Evolutionary conservation across 768 basidiomycete genomes (phyloP).

Genomic region (Tylopilus plumbeoviolaceoides): DNA sequence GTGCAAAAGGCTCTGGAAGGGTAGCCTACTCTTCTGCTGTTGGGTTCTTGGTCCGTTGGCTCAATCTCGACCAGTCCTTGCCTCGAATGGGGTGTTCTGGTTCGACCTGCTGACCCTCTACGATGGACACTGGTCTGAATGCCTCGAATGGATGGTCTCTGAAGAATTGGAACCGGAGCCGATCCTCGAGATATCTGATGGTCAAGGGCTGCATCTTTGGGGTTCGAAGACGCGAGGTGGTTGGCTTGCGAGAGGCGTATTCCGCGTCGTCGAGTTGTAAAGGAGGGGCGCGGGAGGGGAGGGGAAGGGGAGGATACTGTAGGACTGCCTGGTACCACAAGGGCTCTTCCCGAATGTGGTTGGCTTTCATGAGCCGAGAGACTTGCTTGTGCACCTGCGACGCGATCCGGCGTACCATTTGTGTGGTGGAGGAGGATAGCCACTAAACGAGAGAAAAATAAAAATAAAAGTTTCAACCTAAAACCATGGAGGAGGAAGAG

Average conservation of each 20-base stretch:
- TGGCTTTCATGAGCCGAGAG: slow-evolving; percentile 69
- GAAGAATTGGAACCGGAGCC: slow-evolving; percentile 87
- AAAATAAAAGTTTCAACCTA: neutral
- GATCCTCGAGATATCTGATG: slow-evolving; percentile 80
- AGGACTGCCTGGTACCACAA: slow-evolving; percentile 84
- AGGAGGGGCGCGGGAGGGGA: slow-evolving; percentile 73
- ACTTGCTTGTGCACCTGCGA: slow-evolving; percentile 87
- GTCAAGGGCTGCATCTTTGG: slow-evolving; percentile 47
- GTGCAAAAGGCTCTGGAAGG: neutral
- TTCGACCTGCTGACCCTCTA: slow-evolving; percentile 63
- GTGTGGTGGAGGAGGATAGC: neutral
- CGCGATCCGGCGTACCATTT: slow-evolving; percentile 76
- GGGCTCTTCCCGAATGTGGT: slow-evolving; percentile 61
- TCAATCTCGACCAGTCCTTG: slow-evolving; percentile 67
- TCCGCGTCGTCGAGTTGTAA: slow-evolving; percentile 42
- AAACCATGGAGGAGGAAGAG: slow-evolving; percentile 54
- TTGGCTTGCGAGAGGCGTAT: slow-evolving; percentile 17
- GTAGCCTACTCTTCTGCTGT: slow-evolving; percentile 81
- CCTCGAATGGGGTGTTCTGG: slow-evolving; percentile 56
- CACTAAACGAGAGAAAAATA: neutral
- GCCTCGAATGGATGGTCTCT: slow-evolving; percentile 95
- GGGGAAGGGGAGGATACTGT: slow-evolving; percentile 81
- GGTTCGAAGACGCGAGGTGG: slow-evolving; percentile 28
- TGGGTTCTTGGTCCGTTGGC: slow-evolving; percentile 81
- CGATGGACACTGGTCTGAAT: slow-evolving; percentile 71